These are phyloP conservation scores for Tylopilus felleus DNA, from an alignment of 768 basidiomycete species.

Conservation along the genomic window DNA sequence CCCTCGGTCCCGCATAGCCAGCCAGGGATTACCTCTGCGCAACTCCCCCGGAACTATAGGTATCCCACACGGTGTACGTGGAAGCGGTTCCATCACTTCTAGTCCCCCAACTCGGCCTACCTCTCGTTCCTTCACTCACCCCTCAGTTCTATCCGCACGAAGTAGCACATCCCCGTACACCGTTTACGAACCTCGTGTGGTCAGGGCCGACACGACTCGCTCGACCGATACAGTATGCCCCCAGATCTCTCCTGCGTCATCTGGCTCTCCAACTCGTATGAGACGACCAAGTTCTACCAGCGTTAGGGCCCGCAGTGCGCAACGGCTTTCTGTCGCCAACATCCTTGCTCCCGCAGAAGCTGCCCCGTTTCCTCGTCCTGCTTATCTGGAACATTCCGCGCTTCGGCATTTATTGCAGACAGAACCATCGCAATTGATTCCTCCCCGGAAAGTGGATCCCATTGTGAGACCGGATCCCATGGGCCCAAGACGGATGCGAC, in stretches of 20 bases:
- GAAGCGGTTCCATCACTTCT: constrained; percentile 30
- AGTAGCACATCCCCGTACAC: constrained; percentile 30
- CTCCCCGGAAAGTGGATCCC: constrained; percentile 38
- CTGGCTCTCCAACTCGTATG: constrained; percentile 44
- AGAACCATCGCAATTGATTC: constrained; percentile 36
- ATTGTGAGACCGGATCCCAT: constrained; percentile 20
- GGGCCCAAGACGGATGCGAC: constrained; percentile 21
- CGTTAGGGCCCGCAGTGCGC: constrained; percentile 20
- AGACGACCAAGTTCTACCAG: constrained; percentile 45
- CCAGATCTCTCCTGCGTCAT: constrained; percentile 33
- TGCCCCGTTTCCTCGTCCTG: constrained; percentile 56
- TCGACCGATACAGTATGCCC: constrained; percentile 43
- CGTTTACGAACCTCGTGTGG: constrained; percentile 62
- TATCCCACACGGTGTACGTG: constrained; percentile 38
- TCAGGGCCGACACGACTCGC: constrained; percentile 52
- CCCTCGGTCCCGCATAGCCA: constrained; percentile 39
- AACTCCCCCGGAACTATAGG: constrained; percentile 34
- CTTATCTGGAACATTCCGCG: constrained; percentile 75
- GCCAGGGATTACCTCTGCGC: constrained; percentile 30
- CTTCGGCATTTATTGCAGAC: constrained; percentile 68
- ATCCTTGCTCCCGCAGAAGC: constrained; percentile 29
- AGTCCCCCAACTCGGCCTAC: constrained; percentile 41
- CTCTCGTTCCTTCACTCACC: constrained; percentile 42
- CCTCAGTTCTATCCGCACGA: constrained; percentile 32
- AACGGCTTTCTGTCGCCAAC: constrained; percentile 28